A percentile compares a stretch with the other conserved stretches of the same genome.
Conservation (phyloP, 371 early-diverging fungal species). For the Haplosporangium sp. region DNA sequence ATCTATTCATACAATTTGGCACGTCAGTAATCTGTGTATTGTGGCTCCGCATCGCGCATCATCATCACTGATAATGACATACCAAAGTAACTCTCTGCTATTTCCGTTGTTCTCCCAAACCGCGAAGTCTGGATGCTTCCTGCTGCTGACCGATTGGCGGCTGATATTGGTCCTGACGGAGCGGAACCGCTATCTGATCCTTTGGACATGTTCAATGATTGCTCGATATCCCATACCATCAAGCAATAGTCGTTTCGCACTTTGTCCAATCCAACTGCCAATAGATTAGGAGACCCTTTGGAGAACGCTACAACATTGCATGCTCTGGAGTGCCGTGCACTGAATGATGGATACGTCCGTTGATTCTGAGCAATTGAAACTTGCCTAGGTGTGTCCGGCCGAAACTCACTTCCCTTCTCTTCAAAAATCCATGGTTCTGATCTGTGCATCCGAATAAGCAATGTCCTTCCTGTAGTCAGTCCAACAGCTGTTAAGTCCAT, state of each 20-base stretch:
- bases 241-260: slow-evolving; percentile 79
- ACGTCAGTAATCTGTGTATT: too few species aligned
- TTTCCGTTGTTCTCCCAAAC: slow-evolving; percentile 35
- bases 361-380: slow-evolving; percentile 43
- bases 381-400: slow-evolving; percentile 41
- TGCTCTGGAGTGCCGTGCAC: slow-evolving; percentile 70
- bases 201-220: slow-evolving; percentile 52
- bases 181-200: slow-evolving; percentile 31
- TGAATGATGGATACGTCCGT: slow-evolving; percentile 61
- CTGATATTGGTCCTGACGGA: slow-evolving; percentile 38
- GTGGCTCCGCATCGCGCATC: too few species aligned
- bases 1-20: slow-evolving; percentile 3
- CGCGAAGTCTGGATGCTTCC: slow-evolving; percentile 44
- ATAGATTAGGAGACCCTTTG: slow-evolving; percentile 65
- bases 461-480: slow-evolving; percentile 72
- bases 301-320: slow-evolving; percentile 83
- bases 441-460: slow-evolving; percentile 69
- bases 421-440: slow-evolving; percentile 50
- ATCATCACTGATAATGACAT: not conserved
- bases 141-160: slow-evolving; percentile 22
- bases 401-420: slow-evolving; percentile 46
- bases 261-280: slow-evolving; percentile 82
- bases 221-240: slow-evolving; percentile 80
- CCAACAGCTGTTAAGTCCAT: slow-evolving; percentile 79
- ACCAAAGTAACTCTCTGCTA: slow-evolving; percentile 51